phyloP scores from a whole-genome alignment of 2,329 filamentous ascomycete species.

The Colletotrichum magnum region DNA sequence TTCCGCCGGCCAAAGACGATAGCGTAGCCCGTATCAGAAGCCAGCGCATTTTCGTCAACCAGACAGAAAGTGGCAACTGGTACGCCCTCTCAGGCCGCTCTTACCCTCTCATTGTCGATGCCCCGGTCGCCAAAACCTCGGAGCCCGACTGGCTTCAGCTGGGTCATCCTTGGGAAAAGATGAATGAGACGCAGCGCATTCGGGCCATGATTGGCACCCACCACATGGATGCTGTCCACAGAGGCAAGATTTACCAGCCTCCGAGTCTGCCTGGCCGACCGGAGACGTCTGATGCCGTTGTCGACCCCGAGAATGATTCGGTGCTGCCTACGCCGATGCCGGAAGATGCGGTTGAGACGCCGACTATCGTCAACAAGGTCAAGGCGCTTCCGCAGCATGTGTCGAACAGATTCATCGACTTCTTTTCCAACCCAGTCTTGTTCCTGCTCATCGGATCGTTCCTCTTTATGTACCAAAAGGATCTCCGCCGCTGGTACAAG shows the following conservation, averaged over 20 bases:
- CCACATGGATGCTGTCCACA: conserved; percentile 62
- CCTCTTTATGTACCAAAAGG: conserved; percentile 61
- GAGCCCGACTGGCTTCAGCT: conserved; percentile 64
- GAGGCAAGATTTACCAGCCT: conserved; percentile 51
- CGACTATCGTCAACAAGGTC: conserved; percentile 64
- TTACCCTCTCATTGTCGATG: conserved; percentile 88
- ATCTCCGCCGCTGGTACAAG: conserved; percentile 57
- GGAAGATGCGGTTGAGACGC: conserved; percentile 50
- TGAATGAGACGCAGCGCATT: conserved; percentile 64
- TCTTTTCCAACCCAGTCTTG: conserved; percentile 69
- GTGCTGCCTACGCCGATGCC: conserved; percentile 46
- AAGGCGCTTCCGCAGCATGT: conserved; percentile 66
- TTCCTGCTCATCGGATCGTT: conserved; percentile 60
- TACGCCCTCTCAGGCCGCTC: conserved; percentile 90
- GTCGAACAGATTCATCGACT: conserved; percentile 65
- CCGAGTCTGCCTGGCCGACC: conserved; percentile 54
- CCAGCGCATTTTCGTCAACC: conserved; percentile 86
- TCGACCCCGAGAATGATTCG: conserved; percentile 53
- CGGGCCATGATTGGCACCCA: conserved; percentile 81
- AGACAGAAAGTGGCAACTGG: conserved; percentile 89
- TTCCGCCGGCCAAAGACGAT: conserved; percentile 71
- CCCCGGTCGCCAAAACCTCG: conserved; percentile 62
- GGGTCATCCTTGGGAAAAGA: conserved; percentile 55
- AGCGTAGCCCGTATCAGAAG: conserved; percentile 66
- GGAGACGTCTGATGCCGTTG: conserved; percentile 46